Percentiles rank a stretch among this genome's conserved stretches.
Evolutionary conservation across 179 eudicot species (phyloP).

Genomic region (Heliamphora pulchella): DNA sequence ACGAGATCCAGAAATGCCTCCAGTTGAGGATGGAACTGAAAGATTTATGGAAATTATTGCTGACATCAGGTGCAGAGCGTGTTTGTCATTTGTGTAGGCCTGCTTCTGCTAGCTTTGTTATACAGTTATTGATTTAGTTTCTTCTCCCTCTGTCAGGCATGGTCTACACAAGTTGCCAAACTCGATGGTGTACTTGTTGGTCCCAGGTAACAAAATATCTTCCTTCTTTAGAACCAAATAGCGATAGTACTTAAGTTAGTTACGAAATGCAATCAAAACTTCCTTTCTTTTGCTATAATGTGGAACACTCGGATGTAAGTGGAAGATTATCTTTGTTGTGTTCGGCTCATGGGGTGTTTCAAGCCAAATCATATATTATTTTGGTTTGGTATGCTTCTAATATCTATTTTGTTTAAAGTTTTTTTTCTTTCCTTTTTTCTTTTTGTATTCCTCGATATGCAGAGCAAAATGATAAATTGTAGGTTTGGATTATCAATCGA

Average conservation of each 20-base stretch:
- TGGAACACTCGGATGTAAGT: background rate
- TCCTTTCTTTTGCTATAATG: background rate
- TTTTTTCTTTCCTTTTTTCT: background rate
- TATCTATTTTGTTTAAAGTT: background rate
- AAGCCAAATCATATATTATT: background rate
- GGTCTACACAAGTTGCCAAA: constrained; percentile 87
- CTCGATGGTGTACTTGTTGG: constrained; percentile 71
- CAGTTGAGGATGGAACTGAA: constrained; percentile 86
- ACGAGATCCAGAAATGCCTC: constrained; percentile 65
- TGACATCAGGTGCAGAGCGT: constrained; percentile 54
- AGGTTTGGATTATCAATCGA: background rate
- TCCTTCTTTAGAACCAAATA: background rate
- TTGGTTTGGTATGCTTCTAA: background rate
- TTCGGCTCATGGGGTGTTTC: background rate
- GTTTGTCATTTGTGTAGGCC: background rate
- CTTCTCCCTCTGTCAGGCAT: constrained; percentile 52
- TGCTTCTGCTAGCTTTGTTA: constrained; percentile 10
- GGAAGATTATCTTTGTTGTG: background rate
- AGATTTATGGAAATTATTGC: constrained; percentile 84
- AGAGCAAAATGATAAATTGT: background rate
- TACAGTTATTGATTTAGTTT: constrained; percentile 14
- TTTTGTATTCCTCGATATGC: background rate
- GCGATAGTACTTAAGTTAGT: background rate
- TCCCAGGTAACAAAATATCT: constrained; percentile 62
- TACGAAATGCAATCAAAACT: background rate